Evolutionary conservation across 2,329 filamentous ascomycete genomes (phyloP).

Genomic region (Claviceps quebecensis): DNA sequence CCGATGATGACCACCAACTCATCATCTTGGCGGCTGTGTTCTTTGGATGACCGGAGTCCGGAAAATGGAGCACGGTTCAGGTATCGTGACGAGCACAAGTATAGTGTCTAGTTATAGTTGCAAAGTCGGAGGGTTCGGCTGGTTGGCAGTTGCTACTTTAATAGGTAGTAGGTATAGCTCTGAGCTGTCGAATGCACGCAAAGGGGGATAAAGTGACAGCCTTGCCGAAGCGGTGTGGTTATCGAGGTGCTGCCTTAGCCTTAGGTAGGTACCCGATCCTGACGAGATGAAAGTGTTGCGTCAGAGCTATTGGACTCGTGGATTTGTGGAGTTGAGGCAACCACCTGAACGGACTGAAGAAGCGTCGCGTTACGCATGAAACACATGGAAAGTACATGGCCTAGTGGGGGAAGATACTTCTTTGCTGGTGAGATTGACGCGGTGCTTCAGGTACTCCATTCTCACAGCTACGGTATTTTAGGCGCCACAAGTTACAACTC

Average conservation of each 20-base stretch:
- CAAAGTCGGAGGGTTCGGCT: neutral
- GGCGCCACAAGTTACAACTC: neutral
- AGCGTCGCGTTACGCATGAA: no score
- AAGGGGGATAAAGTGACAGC: neutral
- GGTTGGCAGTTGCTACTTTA: neutral
- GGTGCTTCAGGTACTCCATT: neutral
- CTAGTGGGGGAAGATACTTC: neutral
- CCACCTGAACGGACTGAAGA: neutral
- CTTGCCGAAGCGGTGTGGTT: neutral
- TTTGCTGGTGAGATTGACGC: neutral
- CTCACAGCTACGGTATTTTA: neutral
- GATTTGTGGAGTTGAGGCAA: neutral
- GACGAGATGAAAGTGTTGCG: slow-evolving; percentile 1
- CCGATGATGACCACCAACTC: slow-evolving; percentile 92
- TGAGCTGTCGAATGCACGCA: neutral
- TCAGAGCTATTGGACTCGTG: neutral
- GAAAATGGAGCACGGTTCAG: neutral
- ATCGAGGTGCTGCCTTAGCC: neutral
- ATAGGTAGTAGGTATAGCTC: neutral
- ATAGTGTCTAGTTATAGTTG: neutral
- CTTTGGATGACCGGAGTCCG: neutral
- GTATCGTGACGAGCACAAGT: neutral
- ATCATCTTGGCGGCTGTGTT: slow-evolving; percentile 41
- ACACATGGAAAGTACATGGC: neutral
- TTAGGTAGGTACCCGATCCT: neutral